phyloP scores from a whole-genome alignment of 2,329 filamentous ascomycete genomes.

The Alternaria longipes region DNA sequence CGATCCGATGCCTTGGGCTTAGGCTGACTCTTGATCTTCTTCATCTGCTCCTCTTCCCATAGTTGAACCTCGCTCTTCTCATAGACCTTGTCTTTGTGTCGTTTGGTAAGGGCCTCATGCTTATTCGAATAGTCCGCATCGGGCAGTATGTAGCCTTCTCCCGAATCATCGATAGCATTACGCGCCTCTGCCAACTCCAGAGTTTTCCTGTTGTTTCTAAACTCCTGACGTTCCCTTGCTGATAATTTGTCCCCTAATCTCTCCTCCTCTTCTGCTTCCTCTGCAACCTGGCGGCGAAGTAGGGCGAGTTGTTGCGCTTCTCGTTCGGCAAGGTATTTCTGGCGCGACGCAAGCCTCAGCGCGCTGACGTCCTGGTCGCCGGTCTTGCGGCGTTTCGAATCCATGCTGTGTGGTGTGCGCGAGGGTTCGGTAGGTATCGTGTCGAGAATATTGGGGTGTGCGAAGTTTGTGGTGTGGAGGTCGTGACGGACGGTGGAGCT shows the following conservation, averaged over 20 bases:
- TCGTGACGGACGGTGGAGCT: constrained; percentile 5
- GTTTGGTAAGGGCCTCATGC: constrained; percentile 86
- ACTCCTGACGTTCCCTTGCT: constrained; percentile 83
- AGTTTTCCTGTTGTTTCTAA: constrained; percentile 83
- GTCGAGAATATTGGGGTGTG: not conserved
- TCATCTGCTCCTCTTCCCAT: constrained; percentile 90
- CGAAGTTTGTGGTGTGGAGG: constrained; percentile 7
- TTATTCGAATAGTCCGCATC: constrained; percentile 92
- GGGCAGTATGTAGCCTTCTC: constrained; percentile 80
- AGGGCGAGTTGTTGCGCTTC: constrained; percentile 85
- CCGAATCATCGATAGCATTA: constrained; percentile 66
- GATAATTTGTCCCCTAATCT: constrained; percentile 75
- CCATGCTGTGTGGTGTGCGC: constrained; percentile 23
- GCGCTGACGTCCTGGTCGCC: constrained; percentile 67
- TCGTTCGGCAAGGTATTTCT: constrained; percentile 93
- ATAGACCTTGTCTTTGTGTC: constrained; percentile 84
- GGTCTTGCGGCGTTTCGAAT: constrained; percentile 42
- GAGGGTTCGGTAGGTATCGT: not conserved
- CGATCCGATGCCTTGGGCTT: constrained; percentile 70
- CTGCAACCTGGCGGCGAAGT: constrained; percentile 87
- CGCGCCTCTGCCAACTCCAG: constrained; percentile 84
- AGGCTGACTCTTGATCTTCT: constrained; percentile 75
- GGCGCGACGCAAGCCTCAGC: constrained; percentile 81
- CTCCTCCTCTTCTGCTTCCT: constrained; percentile 81
- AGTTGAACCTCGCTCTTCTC: constrained; percentile 89